phyloP scores from a whole-genome alignment of 768 basidiomycete species.

The Goffeauzyma gilvescens region DNA sequence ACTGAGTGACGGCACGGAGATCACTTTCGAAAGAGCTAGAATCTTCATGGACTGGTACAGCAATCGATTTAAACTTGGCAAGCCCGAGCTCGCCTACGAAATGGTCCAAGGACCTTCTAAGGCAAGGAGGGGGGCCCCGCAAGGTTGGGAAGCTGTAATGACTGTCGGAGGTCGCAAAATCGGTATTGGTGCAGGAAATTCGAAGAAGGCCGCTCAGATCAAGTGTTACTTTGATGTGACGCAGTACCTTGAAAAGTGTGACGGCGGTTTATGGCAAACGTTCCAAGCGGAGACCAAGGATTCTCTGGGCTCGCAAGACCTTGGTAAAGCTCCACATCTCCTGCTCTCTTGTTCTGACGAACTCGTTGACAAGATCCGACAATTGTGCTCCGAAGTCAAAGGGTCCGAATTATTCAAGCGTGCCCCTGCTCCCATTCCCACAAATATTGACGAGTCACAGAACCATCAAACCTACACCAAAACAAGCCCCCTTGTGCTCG shows the following conservation, averaged over 20 bases:
- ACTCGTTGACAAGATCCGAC: constrained; percentile 51
- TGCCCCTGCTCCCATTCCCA: constrained; percentile 13
- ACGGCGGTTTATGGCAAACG: constrained; percentile 67
- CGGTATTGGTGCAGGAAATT: constrained; percentile 51
- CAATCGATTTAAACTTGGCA: constrained; percentile 50
- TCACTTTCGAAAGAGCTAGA: constrained; percentile 54
- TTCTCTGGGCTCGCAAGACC: constrained; percentile 33
- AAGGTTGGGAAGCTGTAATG: constrained; percentile 54
- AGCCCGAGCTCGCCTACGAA: constrained; percentile 48
- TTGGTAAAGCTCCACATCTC: constrained; percentile 54
- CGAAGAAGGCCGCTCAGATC: constrained; percentile 53
- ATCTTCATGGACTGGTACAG: constrained; percentile 95
- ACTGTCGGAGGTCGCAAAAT: constrained; percentile 55
- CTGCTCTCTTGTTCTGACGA: constrained; percentile 45
- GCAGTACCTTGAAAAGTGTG: constrained; percentile 68
- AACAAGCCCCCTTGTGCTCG: constrained; percentile 14
- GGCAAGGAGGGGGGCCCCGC: constrained; percentile 4
- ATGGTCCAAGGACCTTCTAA: constrained; percentile 11
- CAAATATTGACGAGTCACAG: not conserved
- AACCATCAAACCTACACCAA: constrained; percentile 32
- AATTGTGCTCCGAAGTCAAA: constrained; percentile 49
- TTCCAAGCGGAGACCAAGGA: no score
- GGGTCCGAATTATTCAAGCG: constrained; percentile 49
- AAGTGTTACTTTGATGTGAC: constrained; percentile 73
- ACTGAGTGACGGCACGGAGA: constrained; percentile 46